Conservation (phyloP, 305 asterid genomes). For the Fraxinus angustifolia region DNA sequence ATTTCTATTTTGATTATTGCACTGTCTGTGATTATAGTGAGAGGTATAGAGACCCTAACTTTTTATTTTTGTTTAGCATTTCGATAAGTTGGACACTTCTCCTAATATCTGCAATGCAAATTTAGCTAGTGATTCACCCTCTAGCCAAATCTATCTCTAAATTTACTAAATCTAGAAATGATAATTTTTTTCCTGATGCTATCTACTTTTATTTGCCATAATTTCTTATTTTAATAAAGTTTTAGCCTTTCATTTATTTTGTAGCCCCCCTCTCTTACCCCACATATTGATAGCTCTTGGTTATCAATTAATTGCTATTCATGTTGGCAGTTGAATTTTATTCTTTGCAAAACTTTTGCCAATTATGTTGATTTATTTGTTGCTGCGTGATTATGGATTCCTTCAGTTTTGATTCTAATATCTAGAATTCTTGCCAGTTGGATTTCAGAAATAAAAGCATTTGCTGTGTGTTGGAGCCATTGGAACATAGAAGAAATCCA, state of each 20-base stretch:
- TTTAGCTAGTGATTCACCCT: slow-evolving; percentile 1
- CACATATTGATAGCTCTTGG: background rate
- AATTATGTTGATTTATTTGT: background rate
- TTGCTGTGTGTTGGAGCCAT: slow-evolving; percentile 16
- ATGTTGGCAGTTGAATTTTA: background rate
- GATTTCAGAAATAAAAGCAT: slow-evolving; percentile 22
- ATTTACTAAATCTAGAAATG: background rate
- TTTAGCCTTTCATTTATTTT: background rate
- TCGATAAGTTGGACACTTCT: slow-evolving; percentile 8
- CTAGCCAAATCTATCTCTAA: background rate
- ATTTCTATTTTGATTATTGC: background rate
- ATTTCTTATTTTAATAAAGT: background rate
- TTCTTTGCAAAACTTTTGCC: background rate
- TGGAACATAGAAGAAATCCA: slow-evolving; percentile 16
- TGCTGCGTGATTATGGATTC: background rate
- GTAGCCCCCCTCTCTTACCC: background rate
- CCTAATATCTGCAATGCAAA: background rate
- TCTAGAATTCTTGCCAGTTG: slow-evolving; percentile 18
- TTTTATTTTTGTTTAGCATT: background rate
- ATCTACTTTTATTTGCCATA: background rate
- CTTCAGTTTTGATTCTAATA: slow-evolving; percentile 24
- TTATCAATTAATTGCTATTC: background rate
- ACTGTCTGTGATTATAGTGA: background rate
- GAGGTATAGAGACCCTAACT: background rate
- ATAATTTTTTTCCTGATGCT: background rate